A percentile compares a stretch with the other conserved stretches of the same genome.
These are phyloP conservation scores for Sporisorium graminicola DNA, from an alignment of 1,284 basidiomycete species.

Conservation along the genomic window DNA sequence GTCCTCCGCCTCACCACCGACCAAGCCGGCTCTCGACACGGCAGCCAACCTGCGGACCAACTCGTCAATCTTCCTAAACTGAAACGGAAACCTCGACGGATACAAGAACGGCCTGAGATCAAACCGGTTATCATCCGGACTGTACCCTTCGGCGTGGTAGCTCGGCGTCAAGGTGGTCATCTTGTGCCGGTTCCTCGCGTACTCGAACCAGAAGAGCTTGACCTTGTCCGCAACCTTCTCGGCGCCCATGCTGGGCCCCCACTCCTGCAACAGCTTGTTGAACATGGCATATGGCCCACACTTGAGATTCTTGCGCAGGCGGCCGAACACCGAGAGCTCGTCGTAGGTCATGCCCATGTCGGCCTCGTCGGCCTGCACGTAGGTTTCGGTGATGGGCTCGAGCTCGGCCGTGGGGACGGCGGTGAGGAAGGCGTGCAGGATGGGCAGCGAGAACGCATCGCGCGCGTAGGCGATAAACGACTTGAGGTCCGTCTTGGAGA, in stretches of 20 bases:
- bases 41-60: slow-evolving; percentile 71
- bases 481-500: slow-evolving; percentile 97
- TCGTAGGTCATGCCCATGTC: slow-evolving; percentile 98
- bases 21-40: not conserved
- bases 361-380: slow-evolving; percentile 95
- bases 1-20: not conserved
- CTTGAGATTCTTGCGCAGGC: slow-evolving; percentile 94
- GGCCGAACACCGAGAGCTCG: slow-evolving; percentile 91
- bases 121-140: slow-evolving; percentile 96
- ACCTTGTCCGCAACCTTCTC: slow-evolving; percentile 93
- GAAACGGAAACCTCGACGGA: slow-evolving; percentile 92
- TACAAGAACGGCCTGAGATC: slow-evolving; percentile 97
- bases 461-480: slow-evolving; percentile 90
- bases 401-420: slow-evolving; percentile 96
- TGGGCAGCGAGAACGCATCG: slow-evolving; percentile 83
- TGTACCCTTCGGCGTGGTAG: slow-evolving; percentile 90
- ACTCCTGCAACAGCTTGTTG: slow-evolving; percentile 90
- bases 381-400: slow-evolving; percentile 92
- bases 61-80: slow-evolving; percentile 93
- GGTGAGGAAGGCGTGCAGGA: slow-evolving; percentile 84
- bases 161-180: slow-evolving; percentile 98
- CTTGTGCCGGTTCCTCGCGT: slow-evolving; percentile 97
- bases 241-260: slow-evolving; percentile 74
- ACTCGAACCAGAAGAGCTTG: slow-evolving; percentile 96
- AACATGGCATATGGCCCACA: slow-evolving; percentile 98